Base-by-base conservation (phyloP, 805 yeast species). In the Ascoidea rubescens region DNA sequence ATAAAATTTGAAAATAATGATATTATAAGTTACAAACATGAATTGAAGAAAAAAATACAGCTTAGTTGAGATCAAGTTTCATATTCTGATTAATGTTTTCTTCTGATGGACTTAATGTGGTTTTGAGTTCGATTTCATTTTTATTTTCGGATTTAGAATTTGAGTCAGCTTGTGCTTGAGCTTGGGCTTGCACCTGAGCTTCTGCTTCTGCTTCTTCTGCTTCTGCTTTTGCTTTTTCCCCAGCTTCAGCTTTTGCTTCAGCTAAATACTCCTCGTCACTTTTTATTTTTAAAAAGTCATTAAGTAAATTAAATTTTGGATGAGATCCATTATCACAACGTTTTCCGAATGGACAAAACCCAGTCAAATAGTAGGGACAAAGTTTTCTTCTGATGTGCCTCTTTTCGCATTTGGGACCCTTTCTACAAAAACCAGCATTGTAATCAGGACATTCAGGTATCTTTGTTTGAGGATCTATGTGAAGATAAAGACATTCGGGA, bases 401-500 rank as follows among this genome's bases (percentile, higher is more conserved):
- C 58, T 80, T 81, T 10, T 78, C 73, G 67, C 99, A 93, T 30
- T 73, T 72, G 7, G 96, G 95, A 0, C 99, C 99, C 58, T 82
- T 85, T 8, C 87, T 85, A 68, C 99, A 93, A 64, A 88, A 93
- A 0, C 99, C 99, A 59, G 77, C 72, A 50, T 83, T 82, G 64
- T 90, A 93, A 60, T 84, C 82, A 51, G 75, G 76, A 62, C 99
- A 93, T 54, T 83, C 86, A 0, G 96, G 95, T n/a, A 90, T 80
- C 66, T 85, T 86, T 59, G 84, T 78, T 60, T 78, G 82, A 5
- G 97, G 96, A 63, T 90, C 96, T 32, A 90, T 82, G 64, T 93
- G 99, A 51, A 87, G 72, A 65, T 88, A 93, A 52, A 88, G 80
- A 64, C 99, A 93, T 63, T 93, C 99, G 1, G 96, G 93, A 0